These are phyloP conservation scores for Elaeagnus macrophylla DNA, from an alignment of 306 rosid genomes.

Conservation along the genomic window DNA sequence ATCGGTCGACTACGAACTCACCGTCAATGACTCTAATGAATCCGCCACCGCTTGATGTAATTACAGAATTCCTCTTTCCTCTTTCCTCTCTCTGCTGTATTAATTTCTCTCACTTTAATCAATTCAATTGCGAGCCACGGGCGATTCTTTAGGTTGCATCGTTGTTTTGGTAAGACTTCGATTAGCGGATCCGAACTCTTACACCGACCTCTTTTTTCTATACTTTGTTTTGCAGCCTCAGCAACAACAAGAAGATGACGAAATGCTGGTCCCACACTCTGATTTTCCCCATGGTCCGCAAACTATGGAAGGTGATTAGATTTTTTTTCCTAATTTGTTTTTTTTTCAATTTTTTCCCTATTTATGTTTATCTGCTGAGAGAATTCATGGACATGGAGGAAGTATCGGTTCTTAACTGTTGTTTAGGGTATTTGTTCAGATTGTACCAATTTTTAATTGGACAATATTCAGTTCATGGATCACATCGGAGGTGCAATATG, in stretches of 20 bases:
- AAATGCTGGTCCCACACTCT: constrained; percentile 40
- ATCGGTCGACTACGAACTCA: constrained; percentile 21
- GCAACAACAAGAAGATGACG: constrained; percentile 35
- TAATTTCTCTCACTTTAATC: constrained; percentile 2
- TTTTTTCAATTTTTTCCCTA: too few relatives aligned
- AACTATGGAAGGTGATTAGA: constrained; percentile 41
- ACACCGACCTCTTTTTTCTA: constrained; percentile 2
- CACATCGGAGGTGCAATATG: not conserved
- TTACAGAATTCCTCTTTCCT: constrained; percentile 9
- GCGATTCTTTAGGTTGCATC: constrained; percentile 3
- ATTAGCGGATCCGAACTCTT: constrained; percentile 23
- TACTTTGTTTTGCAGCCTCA: constrained; percentile 19
- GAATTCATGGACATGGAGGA: too few relatives aligned
- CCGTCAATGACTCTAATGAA: constrained; percentile 35
- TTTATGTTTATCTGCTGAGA: not conserved
- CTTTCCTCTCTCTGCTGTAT: not conserved
- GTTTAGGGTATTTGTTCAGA: not conserved
- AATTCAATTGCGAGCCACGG: constrained; percentile 17
- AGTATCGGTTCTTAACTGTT: too few relatives aligned
- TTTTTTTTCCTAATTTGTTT: too few relatives aligned
- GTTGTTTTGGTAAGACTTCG: constrained; percentile 24
- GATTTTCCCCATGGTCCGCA: constrained; percentile 39
- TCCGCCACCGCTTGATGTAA: constrained; percentile 46
- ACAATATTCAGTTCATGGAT: not conserved
- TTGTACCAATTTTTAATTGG: constrained; percentile 1